These are phyloP conservation scores for Boletus subparvulus DNA, from an alignment of 768 basidiomycete genomes.

Conservation along the genomic window DNA sequence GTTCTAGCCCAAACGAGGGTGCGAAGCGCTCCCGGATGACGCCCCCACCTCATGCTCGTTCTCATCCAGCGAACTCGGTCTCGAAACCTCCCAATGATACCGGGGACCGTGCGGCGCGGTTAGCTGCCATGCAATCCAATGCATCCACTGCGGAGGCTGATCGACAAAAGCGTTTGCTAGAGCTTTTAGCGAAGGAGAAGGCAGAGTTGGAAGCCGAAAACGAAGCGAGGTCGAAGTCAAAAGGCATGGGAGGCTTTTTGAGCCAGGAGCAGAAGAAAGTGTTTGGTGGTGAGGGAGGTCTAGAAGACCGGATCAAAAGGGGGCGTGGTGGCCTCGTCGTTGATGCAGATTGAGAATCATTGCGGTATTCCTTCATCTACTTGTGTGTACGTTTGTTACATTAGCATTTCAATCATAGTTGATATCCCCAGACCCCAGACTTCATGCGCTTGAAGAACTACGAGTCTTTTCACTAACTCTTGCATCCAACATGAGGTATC, in stretches of 20 bases:
- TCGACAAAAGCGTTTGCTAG: constrained; percentile 68
- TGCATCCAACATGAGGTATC: not conserved
- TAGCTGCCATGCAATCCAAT: constrained; percentile 84
- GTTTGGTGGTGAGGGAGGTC: constrained; percentile 72
- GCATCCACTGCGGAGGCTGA: constrained; percentile 67
- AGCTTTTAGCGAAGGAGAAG: constrained; percentile 73
- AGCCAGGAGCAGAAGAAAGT: constrained; percentile 82
- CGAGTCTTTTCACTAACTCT: not conserved
- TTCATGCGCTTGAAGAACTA: not conserved
- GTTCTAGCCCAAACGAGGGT: constrained; percentile 35
- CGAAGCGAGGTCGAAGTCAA: constrained; percentile 61
- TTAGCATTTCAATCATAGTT: not conserved
- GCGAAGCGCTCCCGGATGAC: constrained; percentile 54
- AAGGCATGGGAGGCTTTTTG: constrained; percentile 80
- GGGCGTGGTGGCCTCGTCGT: constrained; percentile 70
- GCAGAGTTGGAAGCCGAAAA: constrained; percentile 75
- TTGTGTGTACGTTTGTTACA: constrained; percentile 11
- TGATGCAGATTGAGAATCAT: constrained; percentile 39
- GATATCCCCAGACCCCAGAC: not conserved
- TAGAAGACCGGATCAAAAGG: constrained; percentile 77
- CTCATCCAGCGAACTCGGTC: constrained; percentile 8
- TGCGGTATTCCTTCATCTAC: constrained; percentile 1
- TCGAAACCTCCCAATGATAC: constrained; percentile 25
- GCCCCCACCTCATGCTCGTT: constrained; percentile 25
- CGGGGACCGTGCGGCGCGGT: constrained; percentile 73